phyloP scores from a whole-genome alignment of 805 yeast species.

The Isabelozyma gotoi region DNA sequence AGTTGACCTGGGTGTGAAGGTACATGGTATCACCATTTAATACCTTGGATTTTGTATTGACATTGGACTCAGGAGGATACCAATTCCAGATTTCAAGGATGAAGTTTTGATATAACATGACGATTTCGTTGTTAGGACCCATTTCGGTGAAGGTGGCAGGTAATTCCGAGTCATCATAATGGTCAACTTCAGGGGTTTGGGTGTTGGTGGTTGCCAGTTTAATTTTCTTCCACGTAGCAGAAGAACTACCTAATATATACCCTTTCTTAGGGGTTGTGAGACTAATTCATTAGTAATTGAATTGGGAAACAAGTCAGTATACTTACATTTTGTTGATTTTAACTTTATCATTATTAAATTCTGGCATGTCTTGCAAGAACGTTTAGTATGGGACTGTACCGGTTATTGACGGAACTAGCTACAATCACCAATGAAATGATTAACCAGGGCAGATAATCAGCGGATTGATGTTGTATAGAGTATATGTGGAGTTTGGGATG shows the following conservation, averaged over 20 bases:
- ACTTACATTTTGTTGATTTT: conserved; percentile 25
- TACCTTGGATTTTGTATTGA: conserved; percentile 4
- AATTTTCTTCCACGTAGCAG: conserved; percentile 43
- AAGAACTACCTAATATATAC: conserved; percentile 37
- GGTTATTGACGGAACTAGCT: neutral
- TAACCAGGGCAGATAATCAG: no score
- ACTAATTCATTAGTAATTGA: conserved; percentile 8
- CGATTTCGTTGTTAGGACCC: conserved; percentile 34
- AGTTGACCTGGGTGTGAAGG: conserved; percentile 12
- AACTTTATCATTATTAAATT: conserved; percentile 12
- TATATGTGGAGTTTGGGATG: no score
- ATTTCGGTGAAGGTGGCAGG: conserved; percentile 13
- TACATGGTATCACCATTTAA: conserved; percentile 26
- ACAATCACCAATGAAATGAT: no score
- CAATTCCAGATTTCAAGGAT: conserved; percentile 37
- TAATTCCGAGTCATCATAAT: neutral
- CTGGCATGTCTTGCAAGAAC: neutral
- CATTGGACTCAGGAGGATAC: conserved; percentile 12
- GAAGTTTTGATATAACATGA: conserved; percentile 16
- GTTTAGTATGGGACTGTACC: neutral
- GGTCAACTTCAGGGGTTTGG: neutral
- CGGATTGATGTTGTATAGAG: no score
- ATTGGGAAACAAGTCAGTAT: neutral
- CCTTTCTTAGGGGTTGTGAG: conserved; percentile 35
- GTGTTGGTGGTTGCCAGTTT: conserved; percentile 27